Evolutionary conservation across 225 moss, liverwort and hornwort genomes (phyloP).

Genomic region (Climacium dendroides): DNA sequence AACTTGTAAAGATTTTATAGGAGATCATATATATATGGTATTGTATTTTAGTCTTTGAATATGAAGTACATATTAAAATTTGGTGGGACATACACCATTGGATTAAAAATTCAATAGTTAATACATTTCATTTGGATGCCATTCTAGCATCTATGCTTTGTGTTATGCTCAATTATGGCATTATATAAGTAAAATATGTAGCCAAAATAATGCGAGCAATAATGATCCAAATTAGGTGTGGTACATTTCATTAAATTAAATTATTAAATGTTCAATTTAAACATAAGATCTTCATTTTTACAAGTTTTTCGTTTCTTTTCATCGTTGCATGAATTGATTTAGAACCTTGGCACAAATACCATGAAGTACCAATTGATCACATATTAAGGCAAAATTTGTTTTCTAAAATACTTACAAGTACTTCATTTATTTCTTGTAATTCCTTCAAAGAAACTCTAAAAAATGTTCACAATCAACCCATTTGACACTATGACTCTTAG

Average conservation of each 20-base stretch:
- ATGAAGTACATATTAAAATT: background rate
- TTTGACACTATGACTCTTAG: background rate
- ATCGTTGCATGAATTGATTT: background rate
- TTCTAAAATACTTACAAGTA: background rate
- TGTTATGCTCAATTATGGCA: background rate
- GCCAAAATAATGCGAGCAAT: too few relatives aligned
- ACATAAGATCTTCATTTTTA: background rate
- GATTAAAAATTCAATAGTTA: background rate
- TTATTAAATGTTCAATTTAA: background rate
- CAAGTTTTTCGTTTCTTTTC: background rate
- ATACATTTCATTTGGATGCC: background rate
- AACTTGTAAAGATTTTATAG: background rate
- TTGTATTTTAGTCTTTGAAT: background rate
- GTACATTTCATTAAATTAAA: background rate
- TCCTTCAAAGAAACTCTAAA: background rate
- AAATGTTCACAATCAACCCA: background rate
- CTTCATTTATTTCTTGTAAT: background rate
- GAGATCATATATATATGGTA: rapidly evolving
- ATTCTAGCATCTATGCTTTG: background rate
- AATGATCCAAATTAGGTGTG: background rate
- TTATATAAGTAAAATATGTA: too few relatives aligned
- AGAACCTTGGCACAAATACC: background rate
- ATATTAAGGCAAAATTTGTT: background rate
- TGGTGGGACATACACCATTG: background rate
- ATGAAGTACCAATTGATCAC: background rate